Evolutionary conservation across 163 green algal species (phyloP).

Genomic region (Scenedesmus sp.): DNA sequence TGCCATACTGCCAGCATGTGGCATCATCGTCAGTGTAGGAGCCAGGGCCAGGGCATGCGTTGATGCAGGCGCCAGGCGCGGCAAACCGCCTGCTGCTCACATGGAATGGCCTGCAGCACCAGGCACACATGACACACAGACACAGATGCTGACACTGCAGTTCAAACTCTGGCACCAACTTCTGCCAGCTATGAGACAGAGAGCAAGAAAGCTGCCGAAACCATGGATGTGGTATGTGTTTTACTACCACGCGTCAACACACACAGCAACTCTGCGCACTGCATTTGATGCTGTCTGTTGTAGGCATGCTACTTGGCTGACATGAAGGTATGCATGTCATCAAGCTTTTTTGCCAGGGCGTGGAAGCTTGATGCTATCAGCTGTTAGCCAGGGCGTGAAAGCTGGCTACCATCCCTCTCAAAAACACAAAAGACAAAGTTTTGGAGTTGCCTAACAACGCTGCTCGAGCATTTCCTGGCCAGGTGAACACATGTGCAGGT

Average conservation of each 20-base stretch:
- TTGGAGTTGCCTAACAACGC: background rate
- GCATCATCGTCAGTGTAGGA: background rate
- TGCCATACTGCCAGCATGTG: background rate
- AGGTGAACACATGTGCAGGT: background rate
- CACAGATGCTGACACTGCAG: background rate
- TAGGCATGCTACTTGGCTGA: too few species aligned
- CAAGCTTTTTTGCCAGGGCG: too few species aligned
- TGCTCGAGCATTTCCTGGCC: background rate
- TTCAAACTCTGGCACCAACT: background rate
- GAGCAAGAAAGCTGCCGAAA: background rate
- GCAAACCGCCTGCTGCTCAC: background rate
- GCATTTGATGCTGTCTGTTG: too few species aligned
- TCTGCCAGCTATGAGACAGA: background rate
- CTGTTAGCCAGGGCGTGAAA: background rate
- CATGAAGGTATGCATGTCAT: too few species aligned
- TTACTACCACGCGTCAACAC: too few species aligned
- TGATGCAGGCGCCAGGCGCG: background rate
- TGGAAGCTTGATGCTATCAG: background rate
- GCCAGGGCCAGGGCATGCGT: constrained; percentile 20
- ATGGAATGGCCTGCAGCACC: constrained; percentile 15
- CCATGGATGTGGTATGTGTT: too few species aligned
- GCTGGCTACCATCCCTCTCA: too few species aligned
- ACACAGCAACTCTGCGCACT: too few species aligned
- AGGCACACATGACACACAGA: too few species aligned
- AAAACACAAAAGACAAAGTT: too few species aligned